phyloP scores from a whole-genome alignment of 2,329 filamentous ascomycete genomes.

The Cadophora sp. region DNA sequence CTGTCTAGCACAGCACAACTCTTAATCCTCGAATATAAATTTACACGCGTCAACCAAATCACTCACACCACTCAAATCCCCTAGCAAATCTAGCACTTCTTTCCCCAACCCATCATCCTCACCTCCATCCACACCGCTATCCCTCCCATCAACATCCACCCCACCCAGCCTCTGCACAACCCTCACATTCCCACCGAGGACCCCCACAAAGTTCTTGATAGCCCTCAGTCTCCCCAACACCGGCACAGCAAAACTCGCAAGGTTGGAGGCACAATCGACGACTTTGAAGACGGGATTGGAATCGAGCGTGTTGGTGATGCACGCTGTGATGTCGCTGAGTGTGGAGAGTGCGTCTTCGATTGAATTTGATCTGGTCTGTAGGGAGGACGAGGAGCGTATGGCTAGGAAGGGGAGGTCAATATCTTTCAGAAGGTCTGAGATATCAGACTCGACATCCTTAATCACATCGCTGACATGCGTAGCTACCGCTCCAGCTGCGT shows the following conservation, averaged over 20 bases:
- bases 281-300: background rate
- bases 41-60: background rate
- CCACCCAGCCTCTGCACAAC: background rate
- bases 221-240: background rate
- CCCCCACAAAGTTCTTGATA: background rate
- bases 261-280: background rate
- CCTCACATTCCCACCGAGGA: background rate
- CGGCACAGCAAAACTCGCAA: background rate
- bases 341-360: background rate
- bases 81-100: background rate
- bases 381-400: background rate
- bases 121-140: too few relatives aligned
- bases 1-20: background rate
- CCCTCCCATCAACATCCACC: background rate
- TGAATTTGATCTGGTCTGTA: background rate
- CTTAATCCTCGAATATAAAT: background rate
- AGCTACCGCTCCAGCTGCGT: too few relatives aligned
- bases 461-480: too few relatives aligned
- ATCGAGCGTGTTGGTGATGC: background rate
- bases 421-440: background rate
- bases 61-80: background rate
- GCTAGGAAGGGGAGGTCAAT: background rate
- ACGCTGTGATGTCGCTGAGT: conserved; percentile 1
- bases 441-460: too few relatives aligned
- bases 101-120: background rate